Evolutionary conservation across 345 rosid genomes (phyloP).

Genomic region (Cardamine occulta): DNA sequence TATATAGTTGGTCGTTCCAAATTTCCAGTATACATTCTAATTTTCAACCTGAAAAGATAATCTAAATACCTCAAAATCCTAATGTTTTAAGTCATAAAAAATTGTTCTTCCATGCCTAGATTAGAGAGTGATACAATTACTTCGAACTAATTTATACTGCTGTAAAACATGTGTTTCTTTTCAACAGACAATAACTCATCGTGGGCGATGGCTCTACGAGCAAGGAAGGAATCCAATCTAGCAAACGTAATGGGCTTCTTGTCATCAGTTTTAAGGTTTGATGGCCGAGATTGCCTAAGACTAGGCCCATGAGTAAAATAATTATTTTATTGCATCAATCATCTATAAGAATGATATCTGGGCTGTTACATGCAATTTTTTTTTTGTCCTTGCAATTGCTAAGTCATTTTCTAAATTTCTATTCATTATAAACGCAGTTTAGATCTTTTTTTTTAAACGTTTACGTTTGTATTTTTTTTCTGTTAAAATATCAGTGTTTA

Average conservation of each 20-base stretch:
- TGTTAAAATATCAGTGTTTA: neutral
- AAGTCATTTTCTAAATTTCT: neutral
- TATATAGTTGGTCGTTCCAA: neutral
- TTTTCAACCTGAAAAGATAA: neutral
- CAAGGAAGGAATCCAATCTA: conserved; percentile 8
- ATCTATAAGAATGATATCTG: neutral
- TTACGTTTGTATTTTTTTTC: neutral
- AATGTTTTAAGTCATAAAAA: neutral
- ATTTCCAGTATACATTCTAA: neutral
- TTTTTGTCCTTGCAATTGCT: neutral
- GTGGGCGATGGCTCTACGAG: neutral
- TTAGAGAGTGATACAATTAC: neutral
- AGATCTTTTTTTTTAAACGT: too few species aligned
- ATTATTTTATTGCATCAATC: neutral
- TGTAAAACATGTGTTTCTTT: too few species aligned
- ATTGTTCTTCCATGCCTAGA: neutral
- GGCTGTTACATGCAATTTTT: too few species aligned
- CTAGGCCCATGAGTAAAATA: neutral
- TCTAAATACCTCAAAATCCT: neutral
- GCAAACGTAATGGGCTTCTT: neutral
- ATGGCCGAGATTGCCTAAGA: neutral
- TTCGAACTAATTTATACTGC: neutral
- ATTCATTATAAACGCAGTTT: neutral
- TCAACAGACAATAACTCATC: too few species aligned
- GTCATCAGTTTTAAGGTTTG: neutral